phyloP scores from a whole-genome alignment of 495 filamentous ascomycete genomes.

The Tuber umbilicatum region DNA sequence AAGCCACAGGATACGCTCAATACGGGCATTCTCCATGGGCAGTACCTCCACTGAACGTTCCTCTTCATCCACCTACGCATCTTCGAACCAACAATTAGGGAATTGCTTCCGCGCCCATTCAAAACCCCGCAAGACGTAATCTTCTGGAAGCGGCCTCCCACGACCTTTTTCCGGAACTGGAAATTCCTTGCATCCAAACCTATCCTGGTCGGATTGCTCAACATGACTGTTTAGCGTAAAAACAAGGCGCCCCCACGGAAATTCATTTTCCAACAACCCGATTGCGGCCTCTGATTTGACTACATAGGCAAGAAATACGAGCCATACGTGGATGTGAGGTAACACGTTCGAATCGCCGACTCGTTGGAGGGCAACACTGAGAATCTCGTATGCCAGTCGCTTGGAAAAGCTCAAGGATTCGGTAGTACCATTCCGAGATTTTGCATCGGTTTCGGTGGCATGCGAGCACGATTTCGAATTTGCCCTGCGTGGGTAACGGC shows the following conservation, averaged over 20 bases:
- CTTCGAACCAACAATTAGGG: constrained; percentile 62
- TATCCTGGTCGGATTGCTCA: constrained; percentile 44
- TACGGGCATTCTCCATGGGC: constrained; percentile 58
- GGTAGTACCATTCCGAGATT: constrained; percentile 20
- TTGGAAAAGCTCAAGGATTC: constrained; percentile 35
- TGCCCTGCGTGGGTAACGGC: constrained; percentile 7
- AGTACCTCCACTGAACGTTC: constrained; percentile 64
- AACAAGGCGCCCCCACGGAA: constrained; percentile 65
- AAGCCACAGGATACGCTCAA: constrained; percentile 69
- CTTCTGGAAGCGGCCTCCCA: constrained; percentile 68
- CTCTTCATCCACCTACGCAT: constrained; percentile 66
- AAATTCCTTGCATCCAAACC: constrained; percentile 51
- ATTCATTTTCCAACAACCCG: constrained; percentile 49
- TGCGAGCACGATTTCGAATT: neutral
- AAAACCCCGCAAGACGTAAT: constrained; percentile 72
- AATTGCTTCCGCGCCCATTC: constrained; percentile 65
- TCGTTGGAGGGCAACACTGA: constrained; percentile 52
- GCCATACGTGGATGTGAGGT: constrained; percentile 59
- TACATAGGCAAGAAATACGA: constrained; percentile 63
- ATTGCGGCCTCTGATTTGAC: constrained; percentile 51
- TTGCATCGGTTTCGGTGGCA: neutral
- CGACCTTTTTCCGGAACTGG: constrained; percentile 50
- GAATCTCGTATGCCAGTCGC: constrained; percentile 33
- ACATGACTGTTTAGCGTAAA: constrained; percentile 60
- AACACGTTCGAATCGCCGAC: constrained; percentile 58